phyloP scores from a whole-genome alignment of 768 basidiomycete species.

The Suillus bovinus region DNA sequence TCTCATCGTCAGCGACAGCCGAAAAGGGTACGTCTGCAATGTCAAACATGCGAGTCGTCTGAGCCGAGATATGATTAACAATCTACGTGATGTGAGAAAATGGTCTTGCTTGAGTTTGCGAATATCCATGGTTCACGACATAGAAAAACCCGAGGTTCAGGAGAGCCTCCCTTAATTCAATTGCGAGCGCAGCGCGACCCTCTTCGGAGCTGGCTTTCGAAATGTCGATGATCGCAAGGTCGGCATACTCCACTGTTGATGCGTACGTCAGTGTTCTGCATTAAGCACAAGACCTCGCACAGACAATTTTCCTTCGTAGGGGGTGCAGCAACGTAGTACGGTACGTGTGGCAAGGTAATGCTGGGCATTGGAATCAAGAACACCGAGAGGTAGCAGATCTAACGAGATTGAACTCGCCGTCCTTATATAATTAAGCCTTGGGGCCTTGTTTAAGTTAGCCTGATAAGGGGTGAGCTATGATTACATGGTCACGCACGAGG shows the following conservation, averaged over 20 bases:
- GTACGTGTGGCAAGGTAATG: constrained; percentile 31
- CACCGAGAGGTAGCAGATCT: neutral
- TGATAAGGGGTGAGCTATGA: neutral
- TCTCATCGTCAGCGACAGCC: constrained; percentile 42
- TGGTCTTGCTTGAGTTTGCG: constrained; percentile 33
- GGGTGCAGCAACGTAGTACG: constrained; percentile 38
- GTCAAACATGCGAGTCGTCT: constrained; percentile 50
- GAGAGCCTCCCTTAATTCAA: constrained; percentile 47
- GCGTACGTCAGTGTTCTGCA: constrained; percentile 15
- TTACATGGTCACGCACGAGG: neutral
- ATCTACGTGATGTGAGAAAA: neutral
- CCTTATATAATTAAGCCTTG: neutral
- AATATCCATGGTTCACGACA: constrained; percentile 39
- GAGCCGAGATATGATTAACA: neutral
- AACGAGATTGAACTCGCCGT: neutral
- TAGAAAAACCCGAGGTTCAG: constrained; percentile 43
- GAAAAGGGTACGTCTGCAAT: constrained; percentile 50
- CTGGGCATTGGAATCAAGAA: constrained; percentile 27
- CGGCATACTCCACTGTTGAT: constrained; percentile 45
- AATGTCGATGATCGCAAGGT: constrained; percentile 54
- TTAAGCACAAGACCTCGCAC: constrained; percentile 14
- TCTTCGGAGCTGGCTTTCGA: constrained; percentile 39
- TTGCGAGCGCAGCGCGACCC: constrained; percentile 38
- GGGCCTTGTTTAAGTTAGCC: neutral
- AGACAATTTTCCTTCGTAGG: constrained; percentile 36